Conservation (phyloP, 345 rosid genomes). For the Aquilaria sinensis region DNA sequence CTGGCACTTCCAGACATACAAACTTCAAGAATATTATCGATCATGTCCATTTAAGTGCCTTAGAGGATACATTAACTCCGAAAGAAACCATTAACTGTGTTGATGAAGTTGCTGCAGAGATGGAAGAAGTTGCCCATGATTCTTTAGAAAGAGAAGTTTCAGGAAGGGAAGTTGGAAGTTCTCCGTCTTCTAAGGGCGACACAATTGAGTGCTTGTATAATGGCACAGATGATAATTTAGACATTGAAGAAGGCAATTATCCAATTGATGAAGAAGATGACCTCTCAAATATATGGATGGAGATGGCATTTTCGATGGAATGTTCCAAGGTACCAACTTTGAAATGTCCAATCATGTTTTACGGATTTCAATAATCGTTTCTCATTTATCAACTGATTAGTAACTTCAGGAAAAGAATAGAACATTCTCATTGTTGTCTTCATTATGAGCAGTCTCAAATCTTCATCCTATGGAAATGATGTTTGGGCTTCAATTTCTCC, state of each 20-base stretch:
- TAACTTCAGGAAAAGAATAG: not conserved
- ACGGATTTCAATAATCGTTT: not conserved
- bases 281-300: constrained; percentile 55
- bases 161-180: not conserved
- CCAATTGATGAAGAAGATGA: constrained; percentile 29
- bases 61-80: not conserved
- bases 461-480: not conserved
- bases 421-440: not conserved
- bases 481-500: not conserved
- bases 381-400: not conserved
- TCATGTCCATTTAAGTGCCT: too few relatives aligned
- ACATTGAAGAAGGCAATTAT: not conserved
- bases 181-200: not conserved
- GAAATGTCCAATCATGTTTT: not conserved
- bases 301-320: constrained; percentile 51
- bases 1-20: too few relatives aligned
- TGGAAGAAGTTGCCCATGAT: constrained; percentile 29
- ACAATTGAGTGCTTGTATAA: not conserved
- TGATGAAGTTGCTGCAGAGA: constrained; percentile 16
- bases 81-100: not conserved
- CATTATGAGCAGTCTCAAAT: not conserved
- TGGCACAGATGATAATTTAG: constrained; percentile 17
- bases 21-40: too few relatives aligned
- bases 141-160: constrained; percentile 27
- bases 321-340: constrained; percentile 37